Evolutionary conservation across 257 asterid species (phyloP).

Genomic region (Lavandula angustifolia): DNA sequence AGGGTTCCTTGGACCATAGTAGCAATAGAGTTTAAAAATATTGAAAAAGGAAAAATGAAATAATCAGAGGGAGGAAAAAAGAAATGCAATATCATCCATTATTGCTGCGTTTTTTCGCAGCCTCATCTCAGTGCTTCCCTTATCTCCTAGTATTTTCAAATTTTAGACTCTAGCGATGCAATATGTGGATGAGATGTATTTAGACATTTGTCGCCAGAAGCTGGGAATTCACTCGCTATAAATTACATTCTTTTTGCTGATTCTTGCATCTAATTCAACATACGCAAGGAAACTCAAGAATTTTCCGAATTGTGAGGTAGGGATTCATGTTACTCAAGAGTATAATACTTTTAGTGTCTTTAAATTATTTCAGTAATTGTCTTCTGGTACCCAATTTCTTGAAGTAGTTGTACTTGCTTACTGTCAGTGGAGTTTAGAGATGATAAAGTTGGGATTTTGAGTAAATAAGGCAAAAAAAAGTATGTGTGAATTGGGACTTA

Average conservation of each 20-base stretch:
- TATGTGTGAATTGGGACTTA: neutral
- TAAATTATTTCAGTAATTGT: neutral
- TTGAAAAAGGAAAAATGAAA: neutral
- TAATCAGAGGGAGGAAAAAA: too few species aligned
- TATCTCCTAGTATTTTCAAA: constrained; percentile 9
- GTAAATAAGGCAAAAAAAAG: too few species aligned
- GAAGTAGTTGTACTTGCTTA: constrained; percentile 9
- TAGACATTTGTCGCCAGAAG: neutral
- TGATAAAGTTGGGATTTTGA: neutral
- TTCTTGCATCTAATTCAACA: constrained; percentile 7
- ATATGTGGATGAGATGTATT: constrained; percentile 34
- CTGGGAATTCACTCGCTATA: constrained; percentile 20
- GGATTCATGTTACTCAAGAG: neutral
- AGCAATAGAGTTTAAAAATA: too few species aligned
- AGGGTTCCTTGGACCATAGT: too few species aligned
- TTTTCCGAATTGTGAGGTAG: constrained; percentile 25
- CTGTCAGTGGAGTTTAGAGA: constrained; percentile 11
- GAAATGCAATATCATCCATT: neutral
- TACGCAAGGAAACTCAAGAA: constrained; percentile 11
- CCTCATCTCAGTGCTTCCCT: constrained; percentile 17
- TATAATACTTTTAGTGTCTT: neutral
- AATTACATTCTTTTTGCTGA: constrained; percentile 7
- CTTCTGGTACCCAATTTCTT: constrained; percentile 13
- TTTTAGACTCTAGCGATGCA: neutral
- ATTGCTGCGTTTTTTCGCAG: neutral